Conservation (phyloP, 768 basidiomycete genomes). For the Collybiopsis confluens region DNA sequence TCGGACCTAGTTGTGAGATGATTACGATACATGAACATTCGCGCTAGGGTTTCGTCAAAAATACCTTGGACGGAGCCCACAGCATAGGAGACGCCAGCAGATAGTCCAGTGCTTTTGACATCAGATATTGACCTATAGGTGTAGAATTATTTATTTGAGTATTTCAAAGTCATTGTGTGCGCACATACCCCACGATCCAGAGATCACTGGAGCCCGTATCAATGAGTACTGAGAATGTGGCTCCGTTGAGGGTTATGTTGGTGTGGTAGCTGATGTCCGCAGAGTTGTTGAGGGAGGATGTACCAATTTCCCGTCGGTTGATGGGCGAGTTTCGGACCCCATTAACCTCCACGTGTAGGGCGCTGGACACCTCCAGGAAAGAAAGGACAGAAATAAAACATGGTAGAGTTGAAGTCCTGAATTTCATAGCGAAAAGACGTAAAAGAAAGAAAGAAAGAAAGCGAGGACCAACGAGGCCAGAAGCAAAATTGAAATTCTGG, state of each 20-base stretch:
- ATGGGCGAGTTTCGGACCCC: slow-evolving; percentile 12
- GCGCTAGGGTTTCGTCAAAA: slow-evolving; percentile 1
- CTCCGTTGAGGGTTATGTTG: slow-evolving; percentile 33
- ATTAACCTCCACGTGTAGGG: slow-evolving; percentile 8
- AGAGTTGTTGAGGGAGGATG: slow-evolving; percentile 24
- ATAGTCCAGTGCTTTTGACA: slow-evolving; percentile 33
- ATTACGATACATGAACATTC: background rate
- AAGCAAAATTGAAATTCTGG: background rate
- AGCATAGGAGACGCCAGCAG: slow-evolving; percentile 46
- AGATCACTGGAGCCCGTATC: slow-evolving; percentile 37
- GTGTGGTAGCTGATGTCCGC: slow-evolving; percentile 37
- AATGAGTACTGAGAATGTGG: slow-evolving; percentile 32
- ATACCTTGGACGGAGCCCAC: slow-evolving; percentile 48
- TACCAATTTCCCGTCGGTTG: background rate
- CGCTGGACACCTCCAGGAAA: background rate
- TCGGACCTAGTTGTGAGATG: slow-evolving; percentile 28
- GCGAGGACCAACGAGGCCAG: background rate
- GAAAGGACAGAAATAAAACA: background rate
- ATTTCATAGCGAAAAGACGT: background rate
- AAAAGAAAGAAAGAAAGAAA: background rate
- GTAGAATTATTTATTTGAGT: background rate
- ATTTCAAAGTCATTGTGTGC: slow-evolving; percentile 19
- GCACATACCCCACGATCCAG: too few species aligned
- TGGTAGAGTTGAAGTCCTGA: background rate
- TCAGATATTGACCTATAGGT: slow-evolving; percentile 29